These are phyloP conservation scores for Acanthamoeba castellanii DNA, from an alignment of 208 protist species.

Conservation along the genomic window DNA sequence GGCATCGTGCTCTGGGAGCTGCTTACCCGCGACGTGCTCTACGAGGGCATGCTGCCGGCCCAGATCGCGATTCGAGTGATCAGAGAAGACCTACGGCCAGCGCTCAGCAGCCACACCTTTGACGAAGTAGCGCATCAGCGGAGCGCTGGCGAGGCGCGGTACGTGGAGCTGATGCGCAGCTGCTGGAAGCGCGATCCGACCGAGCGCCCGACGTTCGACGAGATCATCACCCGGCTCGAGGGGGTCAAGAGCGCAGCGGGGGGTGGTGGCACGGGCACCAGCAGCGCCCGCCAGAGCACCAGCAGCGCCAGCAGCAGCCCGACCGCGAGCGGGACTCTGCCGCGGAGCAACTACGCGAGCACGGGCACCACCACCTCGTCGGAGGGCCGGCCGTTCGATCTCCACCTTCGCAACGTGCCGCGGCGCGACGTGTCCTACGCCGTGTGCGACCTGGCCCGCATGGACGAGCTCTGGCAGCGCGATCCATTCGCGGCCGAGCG, in stretches of 20 bases:
- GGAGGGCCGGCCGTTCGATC: no score
- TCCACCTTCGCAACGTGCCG: not conserved
- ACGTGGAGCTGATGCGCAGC: not conserved
- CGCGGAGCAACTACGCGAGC: not conserved
- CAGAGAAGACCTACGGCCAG: not conserved
- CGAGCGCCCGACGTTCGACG: not conserved
- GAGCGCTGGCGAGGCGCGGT: not conserved
- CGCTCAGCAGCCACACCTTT: not conserved
- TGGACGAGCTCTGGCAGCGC: not conserved
- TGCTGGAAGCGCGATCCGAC: slow-evolving; percentile 7
- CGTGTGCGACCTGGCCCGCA: not conserved
- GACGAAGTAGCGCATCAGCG: not conserved
- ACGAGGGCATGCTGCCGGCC: not conserved
- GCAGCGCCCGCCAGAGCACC: not conserved
- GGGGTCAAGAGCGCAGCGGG: not conserved
- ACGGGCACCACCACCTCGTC: not conserved
- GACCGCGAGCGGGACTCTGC: not conserved
- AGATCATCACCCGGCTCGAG: not conserved
- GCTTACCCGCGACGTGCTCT: not conserved
- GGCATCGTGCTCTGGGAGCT: not conserved
- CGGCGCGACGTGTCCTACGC: not conserved
- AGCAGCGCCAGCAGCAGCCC: no score
- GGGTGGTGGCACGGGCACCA: not conserved
- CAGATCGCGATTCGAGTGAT: not conserved
- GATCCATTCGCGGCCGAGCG: not conserved